These are phyloP conservation scores for Buxus sempervirens DNA, from an alignment of 164 flowering plant species.

Conservation along the genomic window DNA sequence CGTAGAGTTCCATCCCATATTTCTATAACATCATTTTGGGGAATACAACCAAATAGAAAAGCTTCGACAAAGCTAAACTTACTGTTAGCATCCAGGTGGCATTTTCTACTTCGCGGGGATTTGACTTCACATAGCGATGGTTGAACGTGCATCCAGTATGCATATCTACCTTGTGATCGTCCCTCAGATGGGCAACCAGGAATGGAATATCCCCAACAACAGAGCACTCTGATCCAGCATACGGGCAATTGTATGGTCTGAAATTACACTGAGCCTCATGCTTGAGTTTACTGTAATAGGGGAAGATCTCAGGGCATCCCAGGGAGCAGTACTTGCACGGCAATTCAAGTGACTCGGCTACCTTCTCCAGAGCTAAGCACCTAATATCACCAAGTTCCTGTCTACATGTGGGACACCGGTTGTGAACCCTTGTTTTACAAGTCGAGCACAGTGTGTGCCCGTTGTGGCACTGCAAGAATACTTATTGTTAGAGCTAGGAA, in stretches of 20 bases:
- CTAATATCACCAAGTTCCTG: constrained; percentile 67
- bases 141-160: constrained; percentile 33
- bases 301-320: constrained; percentile 52
- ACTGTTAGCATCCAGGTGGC: constrained; percentile 39
- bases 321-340: constrained; percentile 46
- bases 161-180: constrained; percentile 32
- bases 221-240: constrained; percentile 43
- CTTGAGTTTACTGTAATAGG: constrained; percentile 55
- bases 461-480: constrained; percentile 49
- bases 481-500: constrained; percentile 2
- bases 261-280: constrained; percentile 48
- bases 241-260: constrained; percentile 60
- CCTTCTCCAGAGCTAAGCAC: constrained; percentile 51
- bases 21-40: background rate
- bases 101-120: constrained; percentile 32
- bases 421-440: constrained; percentile 55
- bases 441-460: constrained; percentile 64
- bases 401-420: constrained; percentile 59
- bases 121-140: constrained; percentile 33
- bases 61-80: constrained; percentile 3
- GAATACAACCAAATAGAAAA: background rate
- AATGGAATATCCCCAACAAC: constrained; percentile 29
- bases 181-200: constrained; percentile 25
- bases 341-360: constrained; percentile 53
- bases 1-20: too few relatives aligned